Conservation (phyloP, 108 stramenopile genomes). For the Aurantiochytrium sp. region DNA sequence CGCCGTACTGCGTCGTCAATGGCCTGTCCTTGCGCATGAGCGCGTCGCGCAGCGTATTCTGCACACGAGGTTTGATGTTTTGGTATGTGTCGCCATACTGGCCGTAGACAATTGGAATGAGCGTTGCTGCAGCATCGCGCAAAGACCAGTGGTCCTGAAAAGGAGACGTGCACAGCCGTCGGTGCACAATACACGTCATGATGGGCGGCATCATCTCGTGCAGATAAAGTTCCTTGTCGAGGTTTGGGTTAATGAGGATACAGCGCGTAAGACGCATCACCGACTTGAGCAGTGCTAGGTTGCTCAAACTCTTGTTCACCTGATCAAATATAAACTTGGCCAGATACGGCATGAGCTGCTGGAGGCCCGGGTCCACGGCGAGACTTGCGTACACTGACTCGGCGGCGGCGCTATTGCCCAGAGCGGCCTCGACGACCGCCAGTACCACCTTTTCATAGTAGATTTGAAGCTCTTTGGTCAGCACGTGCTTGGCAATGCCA, state of each 20-base stretch:
- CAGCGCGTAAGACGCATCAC: slow-evolving; percentile 8
- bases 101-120: background rate
- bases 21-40: background rate
- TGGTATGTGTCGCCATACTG: slow-evolving; percentile 14
- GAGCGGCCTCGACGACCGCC: background rate
- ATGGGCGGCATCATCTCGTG: slow-evolving; percentile 17
- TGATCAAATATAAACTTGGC: slow-evolving; percentile 10
- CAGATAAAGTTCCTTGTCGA: background rate
- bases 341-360: slow-evolving; percentile 17
- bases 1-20: background rate
- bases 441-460: slow-evolving; percentile 9
- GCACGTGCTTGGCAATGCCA: background rate
- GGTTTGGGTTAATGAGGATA: background rate
- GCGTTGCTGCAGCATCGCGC: background rate
- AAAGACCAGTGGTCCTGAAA: background rate
- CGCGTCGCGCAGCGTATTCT: background rate
- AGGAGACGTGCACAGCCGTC: background rate
- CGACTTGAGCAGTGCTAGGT: background rate
- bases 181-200: slow-evolving; percentile 4
- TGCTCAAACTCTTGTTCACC: background rate
- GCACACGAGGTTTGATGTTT: background rate
- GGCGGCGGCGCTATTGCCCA: background rate
- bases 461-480: background rate
- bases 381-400: slow-evolving; percentile 8
- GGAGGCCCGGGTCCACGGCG: background rate